Base-by-base conservation (phyloP, 2,329 filamentous ascomycete species). In the Colletotrichum trifolii region DNA sequence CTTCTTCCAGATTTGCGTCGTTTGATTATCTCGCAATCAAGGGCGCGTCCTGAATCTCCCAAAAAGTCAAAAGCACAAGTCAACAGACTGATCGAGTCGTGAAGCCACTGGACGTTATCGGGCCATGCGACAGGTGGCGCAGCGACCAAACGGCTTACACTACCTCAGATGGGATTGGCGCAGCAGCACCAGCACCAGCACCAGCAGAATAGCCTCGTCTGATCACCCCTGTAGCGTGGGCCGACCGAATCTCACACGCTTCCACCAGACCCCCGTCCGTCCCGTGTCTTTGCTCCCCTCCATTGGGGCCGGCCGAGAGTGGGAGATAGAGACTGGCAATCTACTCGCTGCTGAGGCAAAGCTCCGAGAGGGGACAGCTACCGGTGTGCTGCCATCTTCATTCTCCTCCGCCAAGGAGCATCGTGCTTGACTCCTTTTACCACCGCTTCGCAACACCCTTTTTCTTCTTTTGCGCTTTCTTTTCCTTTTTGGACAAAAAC, bases 141-240 rank as follows among this genome's bases (percentile, higher is more conserved):
- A 36, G 48, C n/a, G 40, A 47, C 8, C 11, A 48, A 40, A 42
- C 47, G 36, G 40, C 25, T 25, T 25, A 25, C 25, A 25, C 4
- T 25, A 25, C 25, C 25, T 25, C 25, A 54, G 48, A 63, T 38
- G 25, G 54, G 60, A 59, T 64, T 64, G 60, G 60, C 36, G 48
- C 48, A 59, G 54, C 40, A 40, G 49, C 49, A 54, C 36, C 25
- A 25, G 25, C 25, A 4, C 25, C 25, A 25, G 25, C 25, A 25
- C 25, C 25, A 54, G 42, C 56, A 43, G 13, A 43, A 15, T 25
- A 25, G 25, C 25, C 49, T 60, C 61, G 61, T 49, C 61, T 43
- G 56, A 60, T 54, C 34, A 38, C 56, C 61, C 61, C 46, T 61
- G 62, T 25, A 35, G 25, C 52, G 62, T 65, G 62, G 62, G 62